phyloP scores from a whole-genome alignment of 352 stramenopile genomes.

The Pythium periplocum region DNA sequence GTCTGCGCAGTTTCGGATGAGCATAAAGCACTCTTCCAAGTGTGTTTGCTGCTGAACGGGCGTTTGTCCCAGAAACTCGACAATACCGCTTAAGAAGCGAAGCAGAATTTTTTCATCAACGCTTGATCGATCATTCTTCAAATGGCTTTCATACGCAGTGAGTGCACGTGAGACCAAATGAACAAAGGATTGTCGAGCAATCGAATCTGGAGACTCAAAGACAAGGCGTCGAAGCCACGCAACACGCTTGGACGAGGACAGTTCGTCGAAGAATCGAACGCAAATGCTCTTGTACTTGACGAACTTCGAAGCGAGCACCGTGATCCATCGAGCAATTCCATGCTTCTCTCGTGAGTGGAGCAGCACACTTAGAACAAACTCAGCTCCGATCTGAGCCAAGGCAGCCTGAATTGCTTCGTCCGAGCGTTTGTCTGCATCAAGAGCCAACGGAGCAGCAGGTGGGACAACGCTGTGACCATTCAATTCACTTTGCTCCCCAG shows the following conservation, averaged over 20 bases:
- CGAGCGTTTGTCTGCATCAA: conserved; percentile 6
- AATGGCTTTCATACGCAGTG: conserved; percentile 56
- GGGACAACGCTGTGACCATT: background rate
- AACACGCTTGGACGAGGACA: conserved; percentile 49
- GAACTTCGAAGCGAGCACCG: conserved; percentile 71
- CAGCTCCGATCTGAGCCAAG: conserved; percentile 74
- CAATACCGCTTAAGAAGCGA: conserved; percentile 44
- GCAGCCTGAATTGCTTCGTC: conserved; percentile 64
- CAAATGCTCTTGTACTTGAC: conserved; percentile 63
- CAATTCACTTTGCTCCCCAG: background rate
- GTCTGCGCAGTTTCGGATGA: conserved; percentile 73
- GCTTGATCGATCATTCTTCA: conserved; percentile 17
- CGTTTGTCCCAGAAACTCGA: conserved; percentile 66
- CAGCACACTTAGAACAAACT: conserved; percentile 86
- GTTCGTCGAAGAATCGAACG: conserved; percentile 54
- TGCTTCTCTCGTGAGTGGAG: conserved; percentile 87
- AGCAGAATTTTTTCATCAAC: conserved; percentile 23
- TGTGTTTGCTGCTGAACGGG: conserved; percentile 74
- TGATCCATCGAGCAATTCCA: conserved; percentile 79
- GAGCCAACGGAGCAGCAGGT: background rate
- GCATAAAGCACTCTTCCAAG: conserved; percentile 85
- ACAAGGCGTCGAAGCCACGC: conserved; percentile 63
- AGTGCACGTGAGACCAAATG: conserved; percentile 73
- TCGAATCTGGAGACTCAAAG: conserved; percentile 83
- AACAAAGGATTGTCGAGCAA: conserved; percentile 83